Percentiles rank a stretch among this genome's conserved stretches.
These are phyloP conservation scores for Fusarium sp. DNA, from an alignment of 2,329 filamentous ascomycete species.

Conservation along the genomic window DNA sequence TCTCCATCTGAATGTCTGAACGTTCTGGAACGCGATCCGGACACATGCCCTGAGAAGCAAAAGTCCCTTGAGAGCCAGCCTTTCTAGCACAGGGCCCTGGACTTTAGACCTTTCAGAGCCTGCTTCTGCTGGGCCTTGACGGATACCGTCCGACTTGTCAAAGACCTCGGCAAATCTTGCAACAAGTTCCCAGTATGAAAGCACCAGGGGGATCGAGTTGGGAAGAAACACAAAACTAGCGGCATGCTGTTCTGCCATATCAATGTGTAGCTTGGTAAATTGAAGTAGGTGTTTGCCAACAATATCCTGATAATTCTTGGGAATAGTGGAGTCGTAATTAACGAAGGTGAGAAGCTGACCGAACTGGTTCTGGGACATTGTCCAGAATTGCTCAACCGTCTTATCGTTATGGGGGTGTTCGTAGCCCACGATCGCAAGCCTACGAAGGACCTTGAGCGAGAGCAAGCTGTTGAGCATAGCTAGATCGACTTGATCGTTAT, in stretches of 20 bases:
- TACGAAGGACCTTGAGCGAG: conserved; percentile 81
- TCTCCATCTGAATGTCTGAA: conserved; percentile 85
- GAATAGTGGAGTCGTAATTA: conserved; percentile 64
- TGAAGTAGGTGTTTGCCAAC: conserved; percentile 91
- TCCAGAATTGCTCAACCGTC: conserved; percentile 84
- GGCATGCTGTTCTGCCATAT: conserved; percentile 83
- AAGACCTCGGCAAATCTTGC: conserved; percentile 80
- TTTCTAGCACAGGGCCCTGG: conserved; percentile 76
- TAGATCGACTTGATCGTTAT: conserved; percentile 68
- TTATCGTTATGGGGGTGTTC: conserved; percentile 83
- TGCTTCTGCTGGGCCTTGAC: conserved; percentile 55
- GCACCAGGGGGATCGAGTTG: conserved; percentile 79
- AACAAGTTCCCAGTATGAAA: conserved; percentile 87
- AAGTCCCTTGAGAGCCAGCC: conserved; percentile 83
- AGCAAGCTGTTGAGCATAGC: conserved; percentile 81
- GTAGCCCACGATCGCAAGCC: conserved; percentile 83
- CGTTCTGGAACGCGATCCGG: conserved; percentile 83
- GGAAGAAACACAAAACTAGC: conserved; percentile 86
- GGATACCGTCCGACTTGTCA: conserved; percentile 68
- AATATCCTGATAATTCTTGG: conserved; percentile 66
- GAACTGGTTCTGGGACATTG: conserved; percentile 79
- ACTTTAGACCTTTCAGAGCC: conserved; percentile 60
- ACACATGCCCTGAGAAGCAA: conserved; percentile 84
- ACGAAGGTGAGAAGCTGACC: conserved; percentile 77
- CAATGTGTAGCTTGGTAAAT: conserved; percentile 89